Evolutionary conservation across 306 rosid species (phyloP), one percentile per base, ranked within the genome.

Genomic region (Trifolium repens): DNA sequence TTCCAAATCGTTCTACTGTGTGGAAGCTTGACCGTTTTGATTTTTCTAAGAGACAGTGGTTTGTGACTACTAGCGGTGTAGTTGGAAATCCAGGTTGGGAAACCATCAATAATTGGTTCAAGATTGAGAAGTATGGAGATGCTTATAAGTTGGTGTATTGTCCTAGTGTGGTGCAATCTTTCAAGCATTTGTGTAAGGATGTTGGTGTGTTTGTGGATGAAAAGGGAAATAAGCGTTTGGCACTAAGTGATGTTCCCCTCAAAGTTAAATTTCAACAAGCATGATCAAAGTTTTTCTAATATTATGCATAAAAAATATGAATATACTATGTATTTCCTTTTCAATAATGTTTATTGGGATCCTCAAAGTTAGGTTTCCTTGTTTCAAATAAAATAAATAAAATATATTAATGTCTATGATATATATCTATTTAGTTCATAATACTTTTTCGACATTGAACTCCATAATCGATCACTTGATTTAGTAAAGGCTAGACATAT

Each of bases 111-210:
- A 86, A 84, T 14, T 88, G 90, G 89, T 84, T 85, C 77, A 84
- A 77, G 62, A 89, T 91, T 42, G 88, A 87, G 83, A 85, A 76
- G 60, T 61, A 32, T 1, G 80, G 76, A 9, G 72, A 14, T 1
- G 74, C 44, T 60, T 91, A 88, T 65, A 86, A 86, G 72, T 35
- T 91, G 9, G 78, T 69, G 1, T 88, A 78, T 16, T 91, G 94
- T 57, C 94, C 94, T 6, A 76, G 58, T 1, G 90, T 87, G 9
- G 84, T 86, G 47, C 27, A 49, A 5, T 60, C 69, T 74, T 60
- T 4, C 61, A 61, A 62, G 24, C 62, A 60, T 19, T 0, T 55
- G 54, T 79, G 83, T 13, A 79, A 24, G 47, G 6, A 44, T 22
- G 32, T 79, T 66, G 83, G 83, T 0, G 2, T 79, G 0, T 73